phyloP scores from a whole-genome alignment of 306 rosid species.

The Fagus crenata region DNA sequence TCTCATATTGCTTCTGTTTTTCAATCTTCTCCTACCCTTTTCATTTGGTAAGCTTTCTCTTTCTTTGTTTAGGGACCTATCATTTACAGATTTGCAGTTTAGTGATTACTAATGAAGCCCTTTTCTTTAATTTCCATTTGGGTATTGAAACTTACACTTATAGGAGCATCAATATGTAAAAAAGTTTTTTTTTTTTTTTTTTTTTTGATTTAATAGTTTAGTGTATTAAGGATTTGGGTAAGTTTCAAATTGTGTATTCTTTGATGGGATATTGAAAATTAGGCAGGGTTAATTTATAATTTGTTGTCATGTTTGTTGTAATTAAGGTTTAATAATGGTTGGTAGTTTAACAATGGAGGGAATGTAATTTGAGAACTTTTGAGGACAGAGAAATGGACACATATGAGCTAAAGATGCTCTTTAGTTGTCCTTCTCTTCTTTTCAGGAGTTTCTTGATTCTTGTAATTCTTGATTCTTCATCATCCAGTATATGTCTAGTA shows the following conservation, averaged over 20 bases:
- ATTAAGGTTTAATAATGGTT: no score
- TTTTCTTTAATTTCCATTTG: conserved; percentile 5
- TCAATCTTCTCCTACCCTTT: conserved; percentile 50
- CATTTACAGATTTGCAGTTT: conserved; percentile 16
- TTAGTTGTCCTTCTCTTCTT: no score
- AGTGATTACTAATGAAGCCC: not conserved
- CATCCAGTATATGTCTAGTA: no score
- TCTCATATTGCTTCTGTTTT: conserved; percentile 47
- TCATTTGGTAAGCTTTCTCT: conserved; percentile 38
- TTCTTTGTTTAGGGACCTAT: conserved; percentile 22
- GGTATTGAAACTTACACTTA: not conserved
- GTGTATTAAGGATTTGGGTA: conserved; percentile 21
- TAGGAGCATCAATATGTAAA: not conserved
- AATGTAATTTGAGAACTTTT: no score
- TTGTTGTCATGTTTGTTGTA: not conserved
- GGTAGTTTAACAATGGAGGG: no score
- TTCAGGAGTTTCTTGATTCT: no score
- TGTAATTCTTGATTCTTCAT: no score
- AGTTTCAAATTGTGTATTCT: not conserved
- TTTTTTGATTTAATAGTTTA: not conserved
- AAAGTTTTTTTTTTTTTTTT: not conserved
- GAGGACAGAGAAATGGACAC: no score
- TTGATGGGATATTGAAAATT: conserved; percentile 3
- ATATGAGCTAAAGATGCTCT: no score
- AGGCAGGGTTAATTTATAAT: not conserved